Evolutionary conservation across 2,329 filamentous ascomycete genomes (phyloP), one percentile per base, ranked within the genome.

Genomic region (Epichloe hybrida): DNA sequence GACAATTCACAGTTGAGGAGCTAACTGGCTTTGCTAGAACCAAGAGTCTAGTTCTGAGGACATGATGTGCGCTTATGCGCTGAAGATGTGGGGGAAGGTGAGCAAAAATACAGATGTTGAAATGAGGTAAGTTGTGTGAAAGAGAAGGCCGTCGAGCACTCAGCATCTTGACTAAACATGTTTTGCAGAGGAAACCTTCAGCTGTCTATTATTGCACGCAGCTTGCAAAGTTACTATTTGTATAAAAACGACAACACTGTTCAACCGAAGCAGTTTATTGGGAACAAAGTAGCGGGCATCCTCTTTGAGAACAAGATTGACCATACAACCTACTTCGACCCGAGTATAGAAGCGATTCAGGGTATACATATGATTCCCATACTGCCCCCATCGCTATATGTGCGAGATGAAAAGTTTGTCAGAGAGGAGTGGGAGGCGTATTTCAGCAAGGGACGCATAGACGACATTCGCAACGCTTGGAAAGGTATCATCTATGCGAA

Each of bases 291-390:
- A 38, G 73, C 75, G 2, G 79, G 80, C 5, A 83, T 83, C 56
- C 64, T 95, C 8, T 97, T 96, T 61, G 91, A 97, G 69, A 96
- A 96, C 72, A 97, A 97, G 69, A 77, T 89, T 50, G 88, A 97
- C 64, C 88, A 96, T 66, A 84, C 86, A 3, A 96, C 91, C 1
- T 96, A 88, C 69, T 96, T 96, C 61, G 87, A 88, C 44, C 65
- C 71, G 48, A 79, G 83, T 52, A 75, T 80, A 12, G 84, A 91
- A 66, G 87, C 80, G 58, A 77, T 94, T 54, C 70, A 79, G 60
- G 85, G 86, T 52, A 90, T 91, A 58, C 86, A 93, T 69, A 91
- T 93, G 86, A 74, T 91, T 34, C 88, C 88, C 1, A 69, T 90
- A 44, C 73, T 84, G 48, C 82, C 88, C 3, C 73, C 77, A 50